Evolutionary conservation across 805 yeast species (phyloP).

Genomic region (Teunomyces lycoperdinae): DNA sequence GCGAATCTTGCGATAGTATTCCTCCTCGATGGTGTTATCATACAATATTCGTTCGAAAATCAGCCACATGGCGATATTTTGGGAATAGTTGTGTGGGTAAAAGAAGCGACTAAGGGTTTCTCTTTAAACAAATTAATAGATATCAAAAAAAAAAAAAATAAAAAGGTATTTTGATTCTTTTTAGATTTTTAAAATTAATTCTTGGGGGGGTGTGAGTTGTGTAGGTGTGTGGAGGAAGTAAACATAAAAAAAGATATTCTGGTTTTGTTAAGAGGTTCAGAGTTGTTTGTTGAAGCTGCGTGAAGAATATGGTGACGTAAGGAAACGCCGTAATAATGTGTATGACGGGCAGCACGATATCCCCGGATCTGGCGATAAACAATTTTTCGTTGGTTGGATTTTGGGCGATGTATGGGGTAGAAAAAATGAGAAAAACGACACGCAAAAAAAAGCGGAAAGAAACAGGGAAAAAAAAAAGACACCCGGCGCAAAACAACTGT

Average conservation of each 20-base stretch:
- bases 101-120: background rate
- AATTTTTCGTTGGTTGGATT: background rate
- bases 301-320: no score
- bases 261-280: no score
- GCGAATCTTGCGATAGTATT: conserved; percentile 35
- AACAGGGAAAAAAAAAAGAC: background rate
- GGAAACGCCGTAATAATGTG: no score
- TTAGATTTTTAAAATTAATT: background rate
- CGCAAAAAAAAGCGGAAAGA: background rate
- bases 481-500: background rate
- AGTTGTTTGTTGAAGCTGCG: no score
- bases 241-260: no score
- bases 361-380: background rate
- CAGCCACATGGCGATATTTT: conserved; percentile 5
- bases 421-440: background rate
- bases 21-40: conserved; percentile 36
- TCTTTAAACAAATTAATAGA: no score
- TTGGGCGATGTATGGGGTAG: background rate
- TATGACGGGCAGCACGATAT: no score
- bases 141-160: background rate
- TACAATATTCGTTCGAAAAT: conserved; percentile 26
- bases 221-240: background rate
- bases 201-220: background rate
- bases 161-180: background rate
- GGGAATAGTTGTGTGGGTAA: background rate